phyloP scores from a whole-genome alignment of 768 basidiomycete genomes.

The Trametes villosa region DNA sequence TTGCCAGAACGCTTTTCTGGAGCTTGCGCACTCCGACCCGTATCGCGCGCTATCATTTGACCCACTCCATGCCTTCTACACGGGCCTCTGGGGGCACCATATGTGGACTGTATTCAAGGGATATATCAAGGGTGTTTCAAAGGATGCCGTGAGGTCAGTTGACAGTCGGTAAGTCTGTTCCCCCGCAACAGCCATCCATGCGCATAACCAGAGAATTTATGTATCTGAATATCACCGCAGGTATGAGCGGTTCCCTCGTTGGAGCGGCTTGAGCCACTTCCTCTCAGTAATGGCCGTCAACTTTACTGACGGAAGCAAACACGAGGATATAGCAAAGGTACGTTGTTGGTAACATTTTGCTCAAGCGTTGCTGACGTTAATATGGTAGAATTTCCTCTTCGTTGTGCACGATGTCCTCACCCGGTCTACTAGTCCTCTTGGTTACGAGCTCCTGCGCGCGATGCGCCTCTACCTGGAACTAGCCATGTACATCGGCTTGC shows the following conservation, averaged over 20 bases:
- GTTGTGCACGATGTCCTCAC: slow-evolving; percentile 7
- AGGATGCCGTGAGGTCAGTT: background rate
- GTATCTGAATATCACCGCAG: background rate
- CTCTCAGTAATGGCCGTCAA: background rate
- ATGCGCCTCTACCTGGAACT: background rate
- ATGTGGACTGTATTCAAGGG: slow-evolving; percentile 1
- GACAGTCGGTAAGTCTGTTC: background rate
- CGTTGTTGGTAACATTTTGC: background rate
- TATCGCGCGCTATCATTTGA: slow-evolving; percentile 11
- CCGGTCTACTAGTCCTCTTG: background rate
- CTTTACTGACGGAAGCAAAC: slow-evolving; percentile 8
- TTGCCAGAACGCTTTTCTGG: slow-evolving; percentile 5
- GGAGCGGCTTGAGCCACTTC: slow-evolving; percentile 4
- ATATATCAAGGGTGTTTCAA: background rate
- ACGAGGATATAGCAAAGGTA: slow-evolving; percentile 1
- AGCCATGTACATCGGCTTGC: slow-evolving; percentile 1
- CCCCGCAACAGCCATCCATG: no score
- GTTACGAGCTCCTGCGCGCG: background rate
- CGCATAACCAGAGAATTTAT: no score
- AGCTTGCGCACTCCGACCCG: background rate
- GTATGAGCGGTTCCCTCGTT: background rate
- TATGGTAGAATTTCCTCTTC: background rate
- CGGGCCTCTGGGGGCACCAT: slow-evolving; percentile 2
- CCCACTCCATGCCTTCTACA: slow-evolving; percentile 1
- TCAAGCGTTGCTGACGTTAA: background rate